These are phyloP conservation scores for Dichotomopilus funicola DNA, from an alignment of 2,329 filamentous ascomycete genomes.

Conservation along the genomic window DNA sequence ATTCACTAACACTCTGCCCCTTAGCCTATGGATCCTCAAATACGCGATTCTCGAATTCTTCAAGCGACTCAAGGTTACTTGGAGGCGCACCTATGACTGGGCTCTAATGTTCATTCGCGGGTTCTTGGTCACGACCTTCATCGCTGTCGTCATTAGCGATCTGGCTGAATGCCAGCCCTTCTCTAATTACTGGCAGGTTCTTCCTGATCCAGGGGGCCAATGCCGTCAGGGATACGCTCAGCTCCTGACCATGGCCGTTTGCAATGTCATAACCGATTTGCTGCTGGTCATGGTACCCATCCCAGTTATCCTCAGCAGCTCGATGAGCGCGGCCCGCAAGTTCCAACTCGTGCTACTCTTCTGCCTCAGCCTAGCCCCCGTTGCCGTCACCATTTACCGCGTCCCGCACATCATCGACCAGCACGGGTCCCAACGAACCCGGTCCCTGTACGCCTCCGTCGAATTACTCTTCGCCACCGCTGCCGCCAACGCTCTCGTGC, in stretches of 20 bases:
- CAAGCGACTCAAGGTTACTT: slow-evolving; percentile 76
- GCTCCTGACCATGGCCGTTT: slow-evolving; percentile 80
- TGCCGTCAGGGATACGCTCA: slow-evolving; percentile 86
- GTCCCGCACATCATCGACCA: slow-evolving; percentile 69
- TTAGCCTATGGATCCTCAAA: slow-evolving; percentile 89
- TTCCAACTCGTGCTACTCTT: slow-evolving; percentile 74
- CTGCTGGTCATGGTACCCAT: slow-evolving; percentile 84
- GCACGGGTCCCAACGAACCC: slow-evolving; percentile 72
- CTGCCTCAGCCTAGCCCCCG: slow-evolving; percentile 72
- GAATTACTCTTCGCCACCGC: slow-evolving; percentile 85
- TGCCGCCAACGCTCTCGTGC: slow-evolving; percentile 80
- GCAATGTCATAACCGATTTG: slow-evolving; percentile 83
- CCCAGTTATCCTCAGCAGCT: slow-evolving; percentile 74
- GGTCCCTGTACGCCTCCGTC: slow-evolving; percentile 80
- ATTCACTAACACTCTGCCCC: slow-evolving; percentile 10
- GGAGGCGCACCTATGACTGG: slow-evolving; percentile 68
- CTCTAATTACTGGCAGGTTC: slow-evolving; percentile 68
- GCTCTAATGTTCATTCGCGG: slow-evolving; percentile 66
- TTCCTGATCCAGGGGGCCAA: slow-evolving; percentile 76
- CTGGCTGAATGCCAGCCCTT: slow-evolving; percentile 78
- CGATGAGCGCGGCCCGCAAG: slow-evolving; percentile 72
- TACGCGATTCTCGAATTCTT: slow-evolving; percentile 87
- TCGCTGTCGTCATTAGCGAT: slow-evolving; percentile 73
- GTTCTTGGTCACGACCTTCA: slow-evolving; percentile 70
- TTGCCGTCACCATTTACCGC: slow-evolving; percentile 73